Conservation (phyloP, 164 flowering plant species). For the Santalum album region DNA sequence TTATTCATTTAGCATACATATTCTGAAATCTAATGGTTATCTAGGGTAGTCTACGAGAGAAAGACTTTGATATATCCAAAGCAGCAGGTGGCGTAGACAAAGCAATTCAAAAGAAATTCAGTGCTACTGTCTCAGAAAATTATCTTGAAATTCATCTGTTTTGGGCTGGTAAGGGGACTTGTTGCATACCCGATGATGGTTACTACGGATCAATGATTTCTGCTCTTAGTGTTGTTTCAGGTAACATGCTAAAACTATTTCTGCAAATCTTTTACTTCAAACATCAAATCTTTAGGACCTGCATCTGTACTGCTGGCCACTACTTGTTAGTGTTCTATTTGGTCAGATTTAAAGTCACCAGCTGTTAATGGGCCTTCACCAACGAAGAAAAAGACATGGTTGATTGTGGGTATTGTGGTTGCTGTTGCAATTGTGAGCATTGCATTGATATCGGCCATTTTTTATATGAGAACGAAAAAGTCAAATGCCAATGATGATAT, state of each 20-base stretch:
- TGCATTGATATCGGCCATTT: neutral
- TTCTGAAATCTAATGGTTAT: neutral
- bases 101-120: conserved; percentile 12
- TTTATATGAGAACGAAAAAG: conserved; percentile 1
- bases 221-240: conserved; percentile 6
- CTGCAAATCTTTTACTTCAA: neutral
- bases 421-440: neutral
- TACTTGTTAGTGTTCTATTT: neutral
- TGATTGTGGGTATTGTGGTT: conserved; percentile 15
- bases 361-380: neutral
- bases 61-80: conserved; percentile 21
- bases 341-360: conserved; percentile 10
- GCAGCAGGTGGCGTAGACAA: conserved; percentile 19
- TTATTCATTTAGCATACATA: neutral
- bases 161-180: conserved; percentile 16
- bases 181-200: conserved; percentile 1
- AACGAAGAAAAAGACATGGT: conserved; percentile 1
- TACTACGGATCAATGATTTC: conserved; percentile 2
- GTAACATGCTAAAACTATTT: neutral
- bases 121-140: conserved; percentile 16
- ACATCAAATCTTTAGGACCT: neutral
- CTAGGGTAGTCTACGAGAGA: conserved; percentile 10
- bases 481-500: conserved; percentile 1
- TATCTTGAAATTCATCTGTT: conserved; percentile 21
- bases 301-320: neutral